These are phyloP conservation scores for Neocallimastix lanati DNA, from an alignment of 192 early-diverging fungal genomes.

Conservation along the genomic window DNA sequence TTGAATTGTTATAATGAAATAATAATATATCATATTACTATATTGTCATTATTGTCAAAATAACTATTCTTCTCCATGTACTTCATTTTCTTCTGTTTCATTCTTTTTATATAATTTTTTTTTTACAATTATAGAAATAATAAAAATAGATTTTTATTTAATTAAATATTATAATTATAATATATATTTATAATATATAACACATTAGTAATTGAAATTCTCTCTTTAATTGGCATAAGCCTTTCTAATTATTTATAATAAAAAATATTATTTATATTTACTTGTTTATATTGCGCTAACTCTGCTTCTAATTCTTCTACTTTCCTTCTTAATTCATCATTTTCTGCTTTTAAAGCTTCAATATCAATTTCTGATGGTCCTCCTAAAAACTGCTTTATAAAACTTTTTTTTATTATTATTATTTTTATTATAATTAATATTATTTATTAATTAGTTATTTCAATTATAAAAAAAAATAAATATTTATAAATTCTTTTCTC, in stretches of 20 bases:
- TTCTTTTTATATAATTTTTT: neutral
- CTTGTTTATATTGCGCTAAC: constrained; percentile 4
- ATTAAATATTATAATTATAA: neutral
- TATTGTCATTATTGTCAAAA: no score
- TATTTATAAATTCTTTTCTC: no score
- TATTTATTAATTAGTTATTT: no score
- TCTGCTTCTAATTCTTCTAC: constrained; percentile 30
- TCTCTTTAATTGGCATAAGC: no score
- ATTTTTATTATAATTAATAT: no score
- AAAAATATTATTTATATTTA: neutral
- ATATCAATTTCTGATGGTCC: constrained; percentile 34
- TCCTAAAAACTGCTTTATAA: constrained; percentile 38
- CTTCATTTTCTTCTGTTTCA: neutral
- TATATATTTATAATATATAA: no score
- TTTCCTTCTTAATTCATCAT: constrained; percentile 29
- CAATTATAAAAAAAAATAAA: no score
- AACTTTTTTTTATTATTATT: constrained; percentile 9
- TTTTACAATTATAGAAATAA: neutral
- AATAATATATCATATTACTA: no score
- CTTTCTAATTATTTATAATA: no score
- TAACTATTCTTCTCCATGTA: neutral
- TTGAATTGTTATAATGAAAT: no score
- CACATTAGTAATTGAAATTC: no score
- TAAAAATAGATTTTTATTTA: no score
- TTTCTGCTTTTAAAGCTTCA: constrained; percentile 30